Evolutionary conservation across 345 rosid genomes (phyloP).

Genomic region (Syzygium aromaticum): DNA sequence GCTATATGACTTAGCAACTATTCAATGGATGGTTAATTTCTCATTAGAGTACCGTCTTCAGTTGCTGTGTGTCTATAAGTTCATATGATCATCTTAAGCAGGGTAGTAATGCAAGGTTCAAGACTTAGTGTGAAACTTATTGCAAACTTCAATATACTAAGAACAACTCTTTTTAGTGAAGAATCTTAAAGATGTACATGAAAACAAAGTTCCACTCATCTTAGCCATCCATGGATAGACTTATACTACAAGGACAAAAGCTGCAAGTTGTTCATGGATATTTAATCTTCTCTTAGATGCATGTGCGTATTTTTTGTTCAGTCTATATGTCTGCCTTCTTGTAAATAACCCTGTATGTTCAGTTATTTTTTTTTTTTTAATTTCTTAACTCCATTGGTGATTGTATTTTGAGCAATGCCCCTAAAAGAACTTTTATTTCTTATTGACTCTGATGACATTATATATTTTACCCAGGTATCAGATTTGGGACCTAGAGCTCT

Average conservation of each 20-base stretch:
- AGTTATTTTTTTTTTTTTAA: not conserved
- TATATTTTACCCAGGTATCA: slow-evolving; percentile 15
- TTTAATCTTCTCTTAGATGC: not conserved
- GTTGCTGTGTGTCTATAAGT: not conserved
- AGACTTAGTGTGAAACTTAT: not conserved
- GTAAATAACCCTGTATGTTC: not conserved
- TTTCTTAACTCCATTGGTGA: not conserved
- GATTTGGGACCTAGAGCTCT: slow-evolving; percentile 39
- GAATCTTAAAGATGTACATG: not conserved
- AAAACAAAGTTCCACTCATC: not conserved
- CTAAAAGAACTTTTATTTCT: not conserved
- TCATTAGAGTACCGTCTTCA: not conserved
- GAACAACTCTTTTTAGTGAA: not conserved
- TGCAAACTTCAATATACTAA: not conserved
- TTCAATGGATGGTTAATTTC: not conserved
- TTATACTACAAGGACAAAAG: not conserved
- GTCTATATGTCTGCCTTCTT: not conserved
- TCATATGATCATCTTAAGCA: not conserved
- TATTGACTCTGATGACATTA: not conserved
- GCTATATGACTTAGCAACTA: not conserved
- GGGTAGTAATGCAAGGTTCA: not conserved
- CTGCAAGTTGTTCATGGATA: not conserved
- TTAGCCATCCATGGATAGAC: not conserved
- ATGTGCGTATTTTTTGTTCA: not conserved
- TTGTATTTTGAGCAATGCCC: not conserved